Conservation (phyloP, 257 asterid species). For the Rehmannia glutinosa region DNA sequence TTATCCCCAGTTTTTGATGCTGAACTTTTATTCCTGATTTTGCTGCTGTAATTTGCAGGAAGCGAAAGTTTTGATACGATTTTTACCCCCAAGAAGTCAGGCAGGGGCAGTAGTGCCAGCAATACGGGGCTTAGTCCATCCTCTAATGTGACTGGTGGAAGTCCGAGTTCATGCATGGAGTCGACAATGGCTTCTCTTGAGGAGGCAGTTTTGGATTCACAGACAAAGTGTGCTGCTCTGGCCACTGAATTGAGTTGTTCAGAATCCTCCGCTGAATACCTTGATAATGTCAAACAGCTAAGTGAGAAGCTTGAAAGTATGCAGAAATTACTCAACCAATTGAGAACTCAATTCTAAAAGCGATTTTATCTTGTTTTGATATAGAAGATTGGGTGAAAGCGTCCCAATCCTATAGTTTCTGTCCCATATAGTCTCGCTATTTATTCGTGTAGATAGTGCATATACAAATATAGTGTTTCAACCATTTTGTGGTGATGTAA, state of each 20-base stretch:
- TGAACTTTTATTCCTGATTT: no score
- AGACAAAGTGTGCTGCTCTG: slow-evolving; percentile 63
- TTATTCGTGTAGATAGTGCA: slow-evolving; percentile 35
- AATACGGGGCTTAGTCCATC: slow-evolving; percentile 34
- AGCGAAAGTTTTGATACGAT: slow-evolving; percentile 60
- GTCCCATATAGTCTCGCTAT: slow-evolving; percentile 20
- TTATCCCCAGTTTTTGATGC: no score
- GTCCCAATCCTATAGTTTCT: not conserved
- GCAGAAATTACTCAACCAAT: slow-evolving; percentile 60
- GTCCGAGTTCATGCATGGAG: slow-evolving; percentile 33
- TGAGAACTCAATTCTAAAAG: slow-evolving; percentile 49
- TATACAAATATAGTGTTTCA: slow-evolving; percentile 10
- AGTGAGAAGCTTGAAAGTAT: slow-evolving; percentile 72
- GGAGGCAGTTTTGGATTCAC: slow-evolving; percentile 56
- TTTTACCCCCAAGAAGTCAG: slow-evolving; percentile 56
- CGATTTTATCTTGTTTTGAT: not conserved
- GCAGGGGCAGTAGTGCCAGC: slow-evolving; percentile 42
- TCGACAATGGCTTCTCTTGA: slow-evolving; percentile 76
- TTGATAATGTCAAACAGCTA: slow-evolving; percentile 50
- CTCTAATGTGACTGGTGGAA: slow-evolving; percentile 26
- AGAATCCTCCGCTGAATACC: slow-evolving; percentile 37
- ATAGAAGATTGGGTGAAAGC: slow-evolving; percentile 5
- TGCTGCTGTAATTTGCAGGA: slow-evolving; percentile 46
- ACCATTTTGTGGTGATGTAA: slow-evolving; percentile 25
- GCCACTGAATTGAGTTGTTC: slow-evolving; percentile 41